A percentile compares a stretch with the other conserved stretches of the same genome.
These are phyloP conservation scores for Aspergillus sclerotiicarbonarius DNA, from an alignment of 495 filamentous ascomycete genomes.

Conservation along the genomic window DNA sequence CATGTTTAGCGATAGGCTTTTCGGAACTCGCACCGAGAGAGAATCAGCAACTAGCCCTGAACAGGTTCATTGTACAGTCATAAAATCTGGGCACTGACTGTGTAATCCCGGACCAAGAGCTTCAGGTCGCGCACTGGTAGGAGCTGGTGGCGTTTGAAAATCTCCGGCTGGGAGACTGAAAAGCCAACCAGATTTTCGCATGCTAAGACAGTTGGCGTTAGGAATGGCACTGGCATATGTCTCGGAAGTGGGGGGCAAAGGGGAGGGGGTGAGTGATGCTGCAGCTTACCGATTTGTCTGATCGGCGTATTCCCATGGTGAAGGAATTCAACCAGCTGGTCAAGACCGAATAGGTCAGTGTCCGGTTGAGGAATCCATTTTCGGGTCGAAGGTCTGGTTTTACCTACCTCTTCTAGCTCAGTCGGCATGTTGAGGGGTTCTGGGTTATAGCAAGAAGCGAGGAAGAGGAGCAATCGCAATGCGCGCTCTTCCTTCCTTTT, in stretches of 20 bases:
- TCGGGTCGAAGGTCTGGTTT: background rate
- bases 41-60: slow-evolving; percentile 1
- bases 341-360: background rate
- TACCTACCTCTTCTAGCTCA: slow-evolving; percentile 76
- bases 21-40: slow-evolving; percentile 5
- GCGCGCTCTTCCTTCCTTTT: no score
- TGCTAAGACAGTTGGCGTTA: slow-evolving; percentile 42
- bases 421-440: slow-evolving; percentile 60
- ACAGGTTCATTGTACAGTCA: slow-evolving; percentile 4
- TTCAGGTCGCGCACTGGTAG: slow-evolving; percentile 84
- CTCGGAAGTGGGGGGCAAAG: slow-evolving; percentile 1
- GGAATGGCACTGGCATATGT: background rate
- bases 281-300: slow-evolving; percentile 61
- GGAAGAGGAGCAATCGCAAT: no score
- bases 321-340: slow-evolving; percentile 85
- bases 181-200: slow-evolving; percentile 84
- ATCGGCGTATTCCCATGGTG: slow-evolving; percentile 86
- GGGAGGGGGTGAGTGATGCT: slow-evolving; percentile 6
- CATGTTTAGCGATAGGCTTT: slow-evolving; percentile 86
- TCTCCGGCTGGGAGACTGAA: slow-evolving; percentile 67
- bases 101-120: slow-evolving; percentile 77
- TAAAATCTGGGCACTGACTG: slow-evolving; percentile 49
- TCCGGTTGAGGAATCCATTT: background rate
- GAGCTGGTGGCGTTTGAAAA: slow-evolving; percentile 84
- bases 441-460: background rate